phyloP scores from a whole-genome alignment of 1,139 yeast species.

The Zygosaccharomyces pseudobailii region DNA sequence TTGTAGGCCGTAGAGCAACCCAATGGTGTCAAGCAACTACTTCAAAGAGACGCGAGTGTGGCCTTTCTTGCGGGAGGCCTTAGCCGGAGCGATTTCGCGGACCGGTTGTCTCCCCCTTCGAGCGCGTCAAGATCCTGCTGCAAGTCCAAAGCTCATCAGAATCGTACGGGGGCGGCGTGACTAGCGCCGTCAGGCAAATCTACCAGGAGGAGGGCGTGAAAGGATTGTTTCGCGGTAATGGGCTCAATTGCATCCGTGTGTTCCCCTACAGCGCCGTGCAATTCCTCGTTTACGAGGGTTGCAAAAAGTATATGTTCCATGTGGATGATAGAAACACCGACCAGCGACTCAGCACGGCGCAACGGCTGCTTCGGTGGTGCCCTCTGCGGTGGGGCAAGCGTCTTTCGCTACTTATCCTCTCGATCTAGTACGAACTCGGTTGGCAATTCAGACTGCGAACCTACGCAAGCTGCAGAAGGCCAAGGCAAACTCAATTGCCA shows the following conservation, averaged over 20 bases:
- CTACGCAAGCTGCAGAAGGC: conserved; percentile 49
- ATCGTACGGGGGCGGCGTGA: conserved; percentile 66
- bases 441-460: conserved; percentile 85
- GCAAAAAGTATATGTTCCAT: conserved; percentile 48
- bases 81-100: conserved; percentile 89
- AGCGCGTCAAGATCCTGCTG: conserved; percentile 83
- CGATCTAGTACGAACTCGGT: conserved; percentile 84
- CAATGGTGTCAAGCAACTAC: conserved; percentile 28
- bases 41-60: conserved; percentile 49
- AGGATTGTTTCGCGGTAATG: conserved; percentile 88
- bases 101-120: conserved; percentile 96
- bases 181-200: conserved; percentile 70
- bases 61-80: conserved; percentile 72
- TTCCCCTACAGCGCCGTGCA: conserved; percentile 96
- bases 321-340: conserved; percentile 31
- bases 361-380: conserved; percentile 75
- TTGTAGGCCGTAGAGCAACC: conserved; percentile 2
- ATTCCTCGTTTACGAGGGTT: conserved; percentile 75
- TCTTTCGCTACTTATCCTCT: conserved; percentile 84
- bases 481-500: conserved; percentile 33
- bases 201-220: conserved; percentile 86
- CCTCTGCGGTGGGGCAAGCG: conserved; percentile 76
- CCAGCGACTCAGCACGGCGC: conserved; percentile 44
- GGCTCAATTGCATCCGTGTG: conserved; percentile 81
- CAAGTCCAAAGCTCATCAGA: conserved; percentile 70